Evolutionary conservation across 176 grass and related monocot genomes (phyloP).

Genomic region (Olyra latifolia): DNA sequence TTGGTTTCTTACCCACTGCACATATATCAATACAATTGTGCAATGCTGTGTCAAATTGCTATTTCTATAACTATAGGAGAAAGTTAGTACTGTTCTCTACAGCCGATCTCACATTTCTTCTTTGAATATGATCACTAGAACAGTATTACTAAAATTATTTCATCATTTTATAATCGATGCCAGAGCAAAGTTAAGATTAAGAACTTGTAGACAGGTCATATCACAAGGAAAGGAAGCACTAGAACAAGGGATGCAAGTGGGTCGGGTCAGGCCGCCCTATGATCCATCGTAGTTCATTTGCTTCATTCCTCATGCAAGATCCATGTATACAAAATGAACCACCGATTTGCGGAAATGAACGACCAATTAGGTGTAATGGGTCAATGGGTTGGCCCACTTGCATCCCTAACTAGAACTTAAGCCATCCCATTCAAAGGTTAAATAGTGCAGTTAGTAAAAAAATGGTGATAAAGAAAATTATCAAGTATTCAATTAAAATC

Average conservation of each 20-base stretch:
- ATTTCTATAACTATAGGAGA: neutral
- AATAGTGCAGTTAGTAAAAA: neutral
- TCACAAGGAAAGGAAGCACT: neutral
- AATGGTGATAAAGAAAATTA: neutral
- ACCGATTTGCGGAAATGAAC: too few species aligned
- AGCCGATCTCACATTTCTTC: neutral
- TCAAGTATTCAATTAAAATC: neutral
- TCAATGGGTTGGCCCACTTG: too few species aligned
- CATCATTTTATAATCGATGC: neutral
- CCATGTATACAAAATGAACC: too few species aligned
- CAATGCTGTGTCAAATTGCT: neutral
- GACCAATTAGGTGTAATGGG: too few species aligned
- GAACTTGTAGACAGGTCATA: neutral
- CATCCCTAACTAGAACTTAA: neutral
- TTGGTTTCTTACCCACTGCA: neutral
- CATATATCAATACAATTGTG: neutral
- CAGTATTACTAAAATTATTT: neutral
- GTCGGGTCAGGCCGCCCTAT: too few species aligned
- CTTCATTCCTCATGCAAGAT: too few species aligned
- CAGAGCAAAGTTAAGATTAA: neutral
- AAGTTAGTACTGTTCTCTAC: neutral
- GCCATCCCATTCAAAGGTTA: neutral
- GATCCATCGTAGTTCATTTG: too few species aligned
- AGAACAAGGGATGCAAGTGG: too few species aligned
- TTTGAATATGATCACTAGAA: neutral